Percentiles rank a stretch among this genome's conserved stretches.
phyloP scores from a whole-genome alignment of 352 stramenopile genomes.

The Phytophthora citricola region DNA sequence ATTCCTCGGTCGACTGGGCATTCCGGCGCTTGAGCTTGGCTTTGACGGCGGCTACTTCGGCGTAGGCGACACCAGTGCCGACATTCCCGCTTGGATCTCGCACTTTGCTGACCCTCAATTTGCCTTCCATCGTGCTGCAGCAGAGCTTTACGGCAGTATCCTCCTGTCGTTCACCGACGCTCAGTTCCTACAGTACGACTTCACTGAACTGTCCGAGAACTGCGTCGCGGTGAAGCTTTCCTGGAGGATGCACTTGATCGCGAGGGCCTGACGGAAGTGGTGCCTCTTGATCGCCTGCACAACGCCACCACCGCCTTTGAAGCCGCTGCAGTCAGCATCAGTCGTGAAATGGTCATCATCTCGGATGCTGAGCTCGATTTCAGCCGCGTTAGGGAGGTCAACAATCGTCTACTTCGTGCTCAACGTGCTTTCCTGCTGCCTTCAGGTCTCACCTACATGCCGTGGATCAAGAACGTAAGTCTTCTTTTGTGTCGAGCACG shows the following conservation, averaged over 20 bases:
- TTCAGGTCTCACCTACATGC: constrained; percentile 67
- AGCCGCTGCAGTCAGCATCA: constrained; percentile 54
- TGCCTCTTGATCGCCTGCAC: constrained; percentile 61
- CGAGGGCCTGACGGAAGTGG: constrained; percentile 31
- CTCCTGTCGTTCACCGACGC: constrained; percentile 80
- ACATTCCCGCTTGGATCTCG: constrained; percentile 82
- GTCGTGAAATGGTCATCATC: constrained; percentile 68
- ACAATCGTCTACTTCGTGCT: constrained; percentile 84
- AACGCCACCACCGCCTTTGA: constrained; percentile 72
- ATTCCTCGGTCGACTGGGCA: constrained; percentile 73
- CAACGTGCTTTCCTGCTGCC: constrained; percentile 84
- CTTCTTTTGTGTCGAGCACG: neutral
- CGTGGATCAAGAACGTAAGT: constrained; percentile 87
- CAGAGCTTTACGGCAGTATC: constrained; percentile 83
- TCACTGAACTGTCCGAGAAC: constrained; percentile 78
- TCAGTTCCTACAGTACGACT: constrained; percentile 89
- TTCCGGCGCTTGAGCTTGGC: constrained; percentile 76
- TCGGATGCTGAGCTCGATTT: constrained; percentile 71
- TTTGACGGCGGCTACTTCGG: constrained; percentile 78
- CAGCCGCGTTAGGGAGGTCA: constrained; percentile 84
- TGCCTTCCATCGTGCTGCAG: constrained; percentile 73
- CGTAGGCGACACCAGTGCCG: constrained; percentile 60
- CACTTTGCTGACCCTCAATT: constrained; percentile 78
- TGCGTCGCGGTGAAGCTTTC: constrained; percentile 69
- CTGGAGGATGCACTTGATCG: constrained; percentile 52